Percentiles rank a stretch among this genome's conserved stretches.
Evolutionary conservation across 164 flowering plant genomes (phyloP).

Genomic region (Aristolochia fimbriata): DNA sequence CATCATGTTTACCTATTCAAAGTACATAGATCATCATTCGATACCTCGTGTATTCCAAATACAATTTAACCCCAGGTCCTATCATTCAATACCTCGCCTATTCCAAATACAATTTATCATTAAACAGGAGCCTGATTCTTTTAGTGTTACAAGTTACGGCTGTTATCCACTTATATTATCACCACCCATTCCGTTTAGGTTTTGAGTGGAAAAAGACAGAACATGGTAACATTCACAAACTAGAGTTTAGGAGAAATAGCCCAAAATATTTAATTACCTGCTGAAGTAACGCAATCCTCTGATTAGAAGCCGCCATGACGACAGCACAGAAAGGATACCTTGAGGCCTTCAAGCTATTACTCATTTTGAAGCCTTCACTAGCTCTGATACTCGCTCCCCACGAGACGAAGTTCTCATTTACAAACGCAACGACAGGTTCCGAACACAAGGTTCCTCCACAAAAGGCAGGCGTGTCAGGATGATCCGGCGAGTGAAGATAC

Average conservation of each 20-base stretch:
- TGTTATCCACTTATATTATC: too few relatives aligned
- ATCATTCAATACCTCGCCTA: too few relatives aligned
- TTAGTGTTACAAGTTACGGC: too few relatives aligned
- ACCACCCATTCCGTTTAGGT: too few relatives aligned
- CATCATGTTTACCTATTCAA: too few relatives aligned
- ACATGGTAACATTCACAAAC: not conserved
- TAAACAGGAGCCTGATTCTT: too few relatives aligned
- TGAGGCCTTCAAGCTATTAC: conserved; percentile 93
- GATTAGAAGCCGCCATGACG: conserved; percentile 83
- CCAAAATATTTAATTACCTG: conserved; percentile 42
- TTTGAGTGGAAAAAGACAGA: too few relatives aligned
- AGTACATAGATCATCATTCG: too few relatives aligned
- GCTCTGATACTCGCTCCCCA: conserved; percentile 95
- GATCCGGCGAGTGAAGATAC: conserved; percentile 94
- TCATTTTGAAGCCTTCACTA: conserved; percentile 98
- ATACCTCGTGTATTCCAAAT: too few relatives aligned
- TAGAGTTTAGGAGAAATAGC: not conserved
- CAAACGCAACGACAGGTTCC: conserved; percentile 46
- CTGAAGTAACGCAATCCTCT: conserved; percentile 84
- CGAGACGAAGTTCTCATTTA: conserved; percentile 84
- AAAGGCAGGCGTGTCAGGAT: conserved; percentile 73
- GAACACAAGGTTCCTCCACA: conserved; percentile 67
- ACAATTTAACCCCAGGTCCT: too few relatives aligned
- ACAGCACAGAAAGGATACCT: conserved; percentile 88
- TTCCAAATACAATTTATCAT: too few relatives aligned